Conservation (phyloP, 129 eudicot species). For the Artemisia argyi region DNA sequence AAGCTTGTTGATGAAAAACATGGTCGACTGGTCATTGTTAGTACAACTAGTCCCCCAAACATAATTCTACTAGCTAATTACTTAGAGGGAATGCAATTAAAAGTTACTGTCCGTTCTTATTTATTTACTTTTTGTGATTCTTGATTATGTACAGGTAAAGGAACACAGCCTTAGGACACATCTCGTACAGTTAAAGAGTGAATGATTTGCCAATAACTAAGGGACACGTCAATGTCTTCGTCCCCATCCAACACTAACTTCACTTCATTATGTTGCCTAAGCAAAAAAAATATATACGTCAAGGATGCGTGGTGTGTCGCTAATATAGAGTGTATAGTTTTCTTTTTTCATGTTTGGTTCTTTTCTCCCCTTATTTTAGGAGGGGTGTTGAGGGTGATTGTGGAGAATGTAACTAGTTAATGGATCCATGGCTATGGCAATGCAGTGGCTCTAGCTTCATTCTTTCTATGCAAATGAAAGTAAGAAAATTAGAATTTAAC, state of each 20-base stretch:
- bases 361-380: slow-evolving; percentile 28
- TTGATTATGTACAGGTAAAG: slow-evolving; percentile 53
- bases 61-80: neutral
- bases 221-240: slow-evolving; percentile 17
- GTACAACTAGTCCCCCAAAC: slow-evolving; percentile 16
- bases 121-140: neutral
- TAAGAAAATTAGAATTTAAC: slow-evolving; percentile 13
- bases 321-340: slow-evolving; percentile 40
- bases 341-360: slow-evolving; percentile 22
- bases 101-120: neutral
- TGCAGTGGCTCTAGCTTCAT: slow-evolving; percentile 25
- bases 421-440: slow-evolving; percentile 16
- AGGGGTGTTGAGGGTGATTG: slow-evolving; percentile 15
- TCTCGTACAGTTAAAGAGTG: slow-evolving; percentile 62
- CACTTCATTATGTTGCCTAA: slow-evolving; percentile 16
- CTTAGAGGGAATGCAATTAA: neutral
- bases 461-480: slow-evolving; percentile 18
- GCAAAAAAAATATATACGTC: slow-evolving; percentile 22
- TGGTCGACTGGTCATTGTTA: neutral
- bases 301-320: slow-evolving; percentile 22
- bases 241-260: too few species aligned
- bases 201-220: slow-evolving; percentile 30
- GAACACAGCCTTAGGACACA: slow-evolving; percentile 88
- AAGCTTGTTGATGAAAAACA: slow-evolving; percentile 14
- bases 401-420: slow-evolving; percentile 25